Base-by-base conservation (phyloP, 2,329 filamentous ascomycete genomes). In the Rhytidhysteron rufulum region DNA sequence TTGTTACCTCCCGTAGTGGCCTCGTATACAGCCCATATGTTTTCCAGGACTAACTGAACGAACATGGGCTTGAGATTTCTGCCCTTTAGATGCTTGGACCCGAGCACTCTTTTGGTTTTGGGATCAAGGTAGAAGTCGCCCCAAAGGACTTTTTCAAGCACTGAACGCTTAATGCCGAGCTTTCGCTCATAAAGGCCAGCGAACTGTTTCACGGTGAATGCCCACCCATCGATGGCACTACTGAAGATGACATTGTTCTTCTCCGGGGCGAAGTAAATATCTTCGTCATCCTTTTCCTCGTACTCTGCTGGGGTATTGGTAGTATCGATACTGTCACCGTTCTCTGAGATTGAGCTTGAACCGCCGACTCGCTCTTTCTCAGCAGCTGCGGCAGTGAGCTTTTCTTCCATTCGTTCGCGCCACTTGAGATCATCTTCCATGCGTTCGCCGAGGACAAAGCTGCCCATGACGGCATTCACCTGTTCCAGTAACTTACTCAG, bases 211-310 rank as follows among this genome's bases (percentile, higher is more conserved):
- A 95, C 84, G 0, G 93, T 98, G 57, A 98, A 98, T 3, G 93
- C 93, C 93, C 93, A 98, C n/a, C 93, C 93, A 60, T 98, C 93
- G 41, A 95, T 85, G 44, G 93, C 93, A 62, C 91, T 97, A 71
- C 88, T 89, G 65, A 98, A 98, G 49, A 98, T 97, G 64, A 98
- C 93, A 59, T 98, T 98, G 66, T 96, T 96, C 67, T 91, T 95
- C 61, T 98, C 93, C 0, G 93, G 93, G 1, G 93, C 88, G 67
- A 98, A 98, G 65, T 98, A 98, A 19, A 98, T 83, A 63, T 96
- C 90, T 63, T 97, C 90, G 57, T 98, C 93, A 57, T 96, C 90
- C 53, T 83, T 82, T 62, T 97, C 93, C 63, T 96, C 84, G 53
- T 88, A 98, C 34, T 80, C 77, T 8, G 71, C 72, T 22, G 71